A percentile compares a stretch with the other conserved stretches of the same genome.
phyloP scores from a whole-genome alignment of 164 flowering plant genomes.

The Sedum album region DNA sequence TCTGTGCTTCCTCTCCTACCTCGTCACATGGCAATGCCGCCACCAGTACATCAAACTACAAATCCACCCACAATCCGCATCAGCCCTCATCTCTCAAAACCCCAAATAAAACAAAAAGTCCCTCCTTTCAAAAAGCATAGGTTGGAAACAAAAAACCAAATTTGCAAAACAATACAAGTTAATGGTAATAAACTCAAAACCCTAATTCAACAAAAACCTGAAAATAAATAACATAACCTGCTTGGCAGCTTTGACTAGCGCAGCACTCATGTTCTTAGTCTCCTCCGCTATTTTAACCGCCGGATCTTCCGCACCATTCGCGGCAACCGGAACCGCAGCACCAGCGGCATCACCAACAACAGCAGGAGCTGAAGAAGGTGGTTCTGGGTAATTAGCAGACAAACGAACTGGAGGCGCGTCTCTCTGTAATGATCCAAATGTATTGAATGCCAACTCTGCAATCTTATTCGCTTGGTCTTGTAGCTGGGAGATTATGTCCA shows the following conservation, averaged over 20 bases:
- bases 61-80: not conserved
- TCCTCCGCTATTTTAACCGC: conserved; percentile 41
- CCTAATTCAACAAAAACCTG: not conserved
- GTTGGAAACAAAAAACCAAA: not conserved
- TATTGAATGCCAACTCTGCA: conserved; percentile 62
- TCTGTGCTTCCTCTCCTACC: conserved; percentile 90
- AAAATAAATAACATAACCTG: conserved; percentile 36
- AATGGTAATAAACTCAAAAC: not conserved
- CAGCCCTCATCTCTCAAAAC: not conserved
- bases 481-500: conserved; percentile 87
- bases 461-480: conserved; percentile 73
- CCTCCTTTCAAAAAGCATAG: no score
- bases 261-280: conserved; percentile 71
- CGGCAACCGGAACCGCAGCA: not conserved
- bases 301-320: conserved; percentile 15
- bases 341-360: not conserved
- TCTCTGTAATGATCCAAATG: conserved; percentile 74
- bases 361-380: conserved; percentile 30
- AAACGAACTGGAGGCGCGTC: conserved; percentile 85
- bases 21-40: conserved; percentile 79
- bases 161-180: not conserved
- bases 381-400: conserved; percentile 77
- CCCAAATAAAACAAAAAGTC: no score
- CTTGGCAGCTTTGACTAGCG: conserved; percentile 82
- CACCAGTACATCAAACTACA: conserved; percentile 78